Percentiles rank a stretch among this genome's conserved stretches.
These are phyloP conservation scores for Neurospora sp. DNA, from an alignment of 495 filamentous ascomycete species.

Conservation along the genomic window DNA sequence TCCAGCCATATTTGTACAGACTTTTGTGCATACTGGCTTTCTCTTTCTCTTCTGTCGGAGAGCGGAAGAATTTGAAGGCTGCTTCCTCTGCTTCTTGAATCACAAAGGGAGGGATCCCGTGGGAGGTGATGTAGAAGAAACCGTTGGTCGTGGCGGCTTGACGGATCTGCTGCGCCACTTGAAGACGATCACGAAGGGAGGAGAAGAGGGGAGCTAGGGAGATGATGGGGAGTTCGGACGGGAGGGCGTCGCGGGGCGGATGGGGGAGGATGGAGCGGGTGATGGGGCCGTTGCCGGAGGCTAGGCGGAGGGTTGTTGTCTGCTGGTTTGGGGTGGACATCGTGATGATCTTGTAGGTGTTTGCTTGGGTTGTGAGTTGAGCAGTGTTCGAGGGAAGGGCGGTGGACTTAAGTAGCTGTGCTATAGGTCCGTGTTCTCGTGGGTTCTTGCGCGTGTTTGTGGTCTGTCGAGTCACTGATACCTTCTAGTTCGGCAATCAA, in stretches of 20 bases:
- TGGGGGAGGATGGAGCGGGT: constrained; percentile 24
- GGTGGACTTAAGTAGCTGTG: neutral
- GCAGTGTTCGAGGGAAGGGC: neutral
- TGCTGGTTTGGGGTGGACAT: neutral
- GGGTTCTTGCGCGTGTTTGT: neutral
- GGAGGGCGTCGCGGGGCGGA: constrained; percentile 28
- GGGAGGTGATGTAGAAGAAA: constrained; percentile 44
- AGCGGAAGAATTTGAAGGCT: constrained; percentile 36
- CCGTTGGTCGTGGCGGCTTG: constrained; percentile 32
- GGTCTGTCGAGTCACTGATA: neutral
- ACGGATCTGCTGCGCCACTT: constrained; percentile 29
- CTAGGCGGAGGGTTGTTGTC: constrained; percentile 25
- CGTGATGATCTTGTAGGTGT: neutral
- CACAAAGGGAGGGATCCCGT: constrained; percentile 34
- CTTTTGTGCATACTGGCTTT: constrained; percentile 17
- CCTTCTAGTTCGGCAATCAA: neutral
- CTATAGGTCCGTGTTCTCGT: neutral
- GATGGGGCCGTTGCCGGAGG: constrained; percentile 31
- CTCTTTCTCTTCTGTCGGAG: constrained; percentile 29
- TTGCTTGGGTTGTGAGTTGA: neutral
- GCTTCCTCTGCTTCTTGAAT: constrained; percentile 19
- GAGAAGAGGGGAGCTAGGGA: constrained; percentile 31
- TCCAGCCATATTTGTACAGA: constrained; percentile 17
- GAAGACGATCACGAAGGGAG: constrained; percentile 17
- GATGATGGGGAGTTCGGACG: constrained; percentile 43